Base-by-base conservation (phyloP, 2,329 filamentous ascomycete species). In the Pseudogymnoascus sp. region DNA sequence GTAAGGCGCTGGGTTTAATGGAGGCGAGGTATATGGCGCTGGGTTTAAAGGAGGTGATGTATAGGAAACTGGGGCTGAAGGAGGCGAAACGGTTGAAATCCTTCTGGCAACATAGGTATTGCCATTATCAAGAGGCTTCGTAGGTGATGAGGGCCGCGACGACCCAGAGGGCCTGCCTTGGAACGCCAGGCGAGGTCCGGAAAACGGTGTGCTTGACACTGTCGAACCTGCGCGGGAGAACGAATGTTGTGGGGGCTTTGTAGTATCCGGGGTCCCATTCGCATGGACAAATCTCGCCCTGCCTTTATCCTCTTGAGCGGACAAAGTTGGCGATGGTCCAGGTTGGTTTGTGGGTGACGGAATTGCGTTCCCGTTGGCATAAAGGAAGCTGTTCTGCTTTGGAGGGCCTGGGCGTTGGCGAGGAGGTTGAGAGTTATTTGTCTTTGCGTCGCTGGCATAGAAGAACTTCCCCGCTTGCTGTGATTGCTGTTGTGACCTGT, bases 381-480 rank as follows among this genome's bases (percentile, higher is more conserved):
- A 79, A 65, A 81, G 77, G 70, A 82, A 82, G 1, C 73, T 39
- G 24, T 39, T 58, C 33, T 58, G 54, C 17, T 72, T 40, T 17
- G 35, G 50, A 15, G 24, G 6, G 17, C 66, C 80, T 82, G 72
- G 75, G 74, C 71, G 65, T 75, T 74, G 39, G 74, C 17, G 61
- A 35, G 33, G 61, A 35, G n/a, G 66, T 58, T 26, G 59, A 62
- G 29, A 66, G 63, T 39, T 75, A 31, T 50, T 50, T 26, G 78
- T 74, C 67, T 83, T 86, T 39, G 82, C 88, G 67, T 96, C 90
- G 72, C 86, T 90, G 29, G 92, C 94, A 72, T 95, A 92, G 73
- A 99, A 97, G 80, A 97, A 97, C 76, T 91, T 93, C 60, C 87
- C 31, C 31, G 54, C 31, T 5, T 29, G 31, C 24, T 58, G 54